These are phyloP conservation scores for Eucalyptus polybractea DNA, from an alignment of 345 rosid species.

Conservation along the genomic window DNA sequence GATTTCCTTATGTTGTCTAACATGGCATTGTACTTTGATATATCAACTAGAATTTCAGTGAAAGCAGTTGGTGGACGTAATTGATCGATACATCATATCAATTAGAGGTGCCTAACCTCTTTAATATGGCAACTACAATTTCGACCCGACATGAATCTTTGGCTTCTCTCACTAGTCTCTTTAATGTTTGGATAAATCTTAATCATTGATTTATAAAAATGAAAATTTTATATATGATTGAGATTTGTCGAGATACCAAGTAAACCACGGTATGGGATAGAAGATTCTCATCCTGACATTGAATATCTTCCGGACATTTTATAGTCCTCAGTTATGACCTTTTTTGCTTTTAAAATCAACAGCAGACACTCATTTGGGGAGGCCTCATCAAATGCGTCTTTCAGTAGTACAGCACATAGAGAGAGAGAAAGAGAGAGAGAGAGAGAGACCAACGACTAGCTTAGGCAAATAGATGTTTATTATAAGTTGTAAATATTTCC, in stretches of 20 bases:
- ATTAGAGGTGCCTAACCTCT: neutral
- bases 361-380: neutral
- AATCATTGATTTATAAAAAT: too few relatives aligned
- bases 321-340: neutral
- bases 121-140: neutral
- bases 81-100: neutral
- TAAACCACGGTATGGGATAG: neutral
- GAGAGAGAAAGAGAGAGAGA: too few relatives aligned
- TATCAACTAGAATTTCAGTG: neutral
- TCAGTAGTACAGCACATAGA: too few relatives aligned
- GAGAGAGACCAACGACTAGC: neutral
- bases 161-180: neutral
- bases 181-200: neutral
- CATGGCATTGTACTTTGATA: neutral
- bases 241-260: neutral
- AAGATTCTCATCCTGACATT: neutral
- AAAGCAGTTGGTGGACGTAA: neutral
- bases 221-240: too few relatives aligned
- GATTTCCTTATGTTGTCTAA: neutral
- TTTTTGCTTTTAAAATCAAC: neutral
- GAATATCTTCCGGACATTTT: neutral
- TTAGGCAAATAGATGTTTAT: neutral
- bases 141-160: neutral
- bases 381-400: neutral
- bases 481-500: too few relatives aligned